These are phyloP conservation scores for Cucurbita ficifolia DNA, from an alignment of 306 rosid species.

Conservation along the genomic window DNA sequence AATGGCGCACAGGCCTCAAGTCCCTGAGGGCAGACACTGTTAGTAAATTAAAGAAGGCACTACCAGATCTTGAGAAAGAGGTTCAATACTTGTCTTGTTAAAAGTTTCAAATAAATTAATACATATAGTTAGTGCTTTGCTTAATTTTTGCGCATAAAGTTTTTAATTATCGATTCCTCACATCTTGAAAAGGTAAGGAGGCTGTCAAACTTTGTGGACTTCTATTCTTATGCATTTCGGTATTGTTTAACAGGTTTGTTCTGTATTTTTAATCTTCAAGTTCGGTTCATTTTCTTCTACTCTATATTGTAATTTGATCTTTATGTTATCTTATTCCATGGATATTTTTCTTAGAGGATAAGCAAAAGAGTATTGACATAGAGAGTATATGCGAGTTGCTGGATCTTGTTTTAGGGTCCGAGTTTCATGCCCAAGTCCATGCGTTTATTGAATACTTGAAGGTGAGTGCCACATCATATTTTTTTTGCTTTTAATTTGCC, in stretches of 20 bases:
- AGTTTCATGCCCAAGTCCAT: conserved; percentile 58
- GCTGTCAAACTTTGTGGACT: conserved; percentile 71
- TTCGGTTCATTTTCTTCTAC: not conserved
- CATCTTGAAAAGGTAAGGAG: conserved; percentile 54
- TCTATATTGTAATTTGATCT: not conserved
- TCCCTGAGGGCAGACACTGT: conserved; percentile 72
- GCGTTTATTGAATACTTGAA: conserved; percentile 68
- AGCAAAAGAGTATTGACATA: conserved; percentile 94
- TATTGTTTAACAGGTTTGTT: conserved; percentile 85
- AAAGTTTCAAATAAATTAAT: not conserved
- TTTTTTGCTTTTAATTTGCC: not conserved
- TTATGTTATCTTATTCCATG: not conserved
- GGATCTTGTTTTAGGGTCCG: conserved; percentile 70
- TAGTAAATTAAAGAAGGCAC: conserved; percentile 76
- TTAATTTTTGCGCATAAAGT: not conserved
- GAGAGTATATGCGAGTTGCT: conserved; percentile 88
- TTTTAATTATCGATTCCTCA: not conserved
- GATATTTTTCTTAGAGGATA: conserved; percentile 61
- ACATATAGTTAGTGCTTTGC: conserved; percentile 1
- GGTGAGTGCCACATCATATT: conserved; percentile 28
- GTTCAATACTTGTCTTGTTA: conserved; percentile 20
- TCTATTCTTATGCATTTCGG: conserved; percentile 82
- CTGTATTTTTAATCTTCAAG: not conserved
- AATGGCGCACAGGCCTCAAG: conserved; percentile 93
- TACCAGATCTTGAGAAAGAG: conserved; percentile 92